Base-by-base conservation (phyloP, 257 asterid genomes). In the Nicotiana tomentosiformis region DNA sequence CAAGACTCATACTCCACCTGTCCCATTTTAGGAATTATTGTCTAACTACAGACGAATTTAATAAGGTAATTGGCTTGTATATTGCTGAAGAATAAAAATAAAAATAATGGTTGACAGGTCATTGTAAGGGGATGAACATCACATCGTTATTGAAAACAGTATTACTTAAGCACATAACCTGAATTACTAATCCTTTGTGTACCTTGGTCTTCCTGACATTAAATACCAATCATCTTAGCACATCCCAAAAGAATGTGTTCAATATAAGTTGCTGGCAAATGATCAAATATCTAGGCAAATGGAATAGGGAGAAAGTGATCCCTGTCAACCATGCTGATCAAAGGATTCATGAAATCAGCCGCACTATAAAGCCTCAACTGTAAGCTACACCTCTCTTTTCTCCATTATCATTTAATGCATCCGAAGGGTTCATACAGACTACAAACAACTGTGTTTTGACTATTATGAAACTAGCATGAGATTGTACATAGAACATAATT, bases 361-460 rank as follows among this genome's bases (percentile, higher is more conserved):
- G 23, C 55, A 69, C 77, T 5, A 33, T 33, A 67, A 7, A 69
- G 20, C 77, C 8, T 69, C 77, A 69, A 53, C 56, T 39, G 32
- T 39, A n/a, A 35, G n/a, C n/a, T n/a, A 70, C 5, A 30, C 78
- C 78, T 70, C 78, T 70, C n/a, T 43, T 70, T 70, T 70, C 78
- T 43, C 58, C 58, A 43, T 51, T 43, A 26, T 70, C 58, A 70
- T 70, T 5, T 69, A 43, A 14, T 53, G 17, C 12, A 11, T 51
- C 57, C 3, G 18, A 53, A n/a, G 16, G 78, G 12, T 14, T 32
- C 35, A 46, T 20, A 70, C 35, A 70, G 35, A 43, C 78, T 43
- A 70, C 60, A 11, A 70, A 70, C 57, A 70, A 20, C 78, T 17
- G 43, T 46, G 37, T 43, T 65, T 70, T 70, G 78, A 43, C n/a